Evolutionary conservation across 1,284 basidiomycete species (phyloP).

Genomic region (Trichosporon ovoides): DNA sequence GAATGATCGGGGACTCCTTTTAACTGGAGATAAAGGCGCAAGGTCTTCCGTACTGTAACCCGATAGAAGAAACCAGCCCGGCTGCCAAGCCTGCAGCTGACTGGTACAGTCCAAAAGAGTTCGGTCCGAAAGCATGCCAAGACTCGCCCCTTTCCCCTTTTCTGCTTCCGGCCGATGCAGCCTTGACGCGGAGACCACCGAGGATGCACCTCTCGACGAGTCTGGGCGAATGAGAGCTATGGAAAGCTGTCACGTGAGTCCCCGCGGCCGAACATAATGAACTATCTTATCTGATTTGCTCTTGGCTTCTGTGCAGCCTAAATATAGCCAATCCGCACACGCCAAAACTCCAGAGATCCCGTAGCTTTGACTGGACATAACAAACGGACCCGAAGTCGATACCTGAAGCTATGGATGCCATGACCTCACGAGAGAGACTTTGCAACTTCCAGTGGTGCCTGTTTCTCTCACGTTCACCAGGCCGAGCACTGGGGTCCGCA

Average conservation of each 20-base stretch:
- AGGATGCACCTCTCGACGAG: not conserved
- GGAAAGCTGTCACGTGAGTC: not conserved
- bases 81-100: too few relatives aligned
- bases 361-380: too few relatives aligned
- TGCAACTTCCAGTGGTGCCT: too few relatives aligned
- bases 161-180: not conserved
- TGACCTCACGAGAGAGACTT: too few relatives aligned
- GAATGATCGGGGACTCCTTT: not conserved
- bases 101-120: too few relatives aligned
- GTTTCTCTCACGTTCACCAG: too few relatives aligned
- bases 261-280: not conserved
- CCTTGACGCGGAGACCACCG: not conserved
- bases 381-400: too few relatives aligned
- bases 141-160: not conserved
- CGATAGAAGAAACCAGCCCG: too few relatives aligned
- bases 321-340: not conserved
- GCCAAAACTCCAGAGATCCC: not conserved
- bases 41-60: too few relatives aligned
- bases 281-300: conserved; percentile 7
- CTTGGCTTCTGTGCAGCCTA: not conserved
- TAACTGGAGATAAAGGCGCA: not conserved
- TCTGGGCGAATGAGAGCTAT: not conserved
- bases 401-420: too few relatives aligned
- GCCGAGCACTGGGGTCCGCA: too few relatives aligned
- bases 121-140: not conserved